These are phyloP conservation scores for Ceratobasidium sp. DNA, from an alignment of 1,284 basidiomycete species.

Conservation along the genomic window DNA sequence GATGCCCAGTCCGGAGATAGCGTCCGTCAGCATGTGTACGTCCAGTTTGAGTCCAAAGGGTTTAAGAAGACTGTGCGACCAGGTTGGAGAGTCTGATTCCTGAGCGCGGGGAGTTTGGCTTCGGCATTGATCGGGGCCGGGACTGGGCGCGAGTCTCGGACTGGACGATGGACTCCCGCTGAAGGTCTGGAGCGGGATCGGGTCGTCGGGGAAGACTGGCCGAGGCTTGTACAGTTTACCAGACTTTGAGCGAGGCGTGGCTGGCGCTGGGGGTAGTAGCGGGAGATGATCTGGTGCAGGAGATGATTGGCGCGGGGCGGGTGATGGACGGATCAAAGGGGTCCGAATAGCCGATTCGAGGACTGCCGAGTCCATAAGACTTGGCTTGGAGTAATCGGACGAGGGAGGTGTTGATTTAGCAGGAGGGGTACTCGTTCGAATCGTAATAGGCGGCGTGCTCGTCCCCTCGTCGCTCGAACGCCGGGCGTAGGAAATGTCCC, in stretches of 20 bases:
- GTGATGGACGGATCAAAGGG: slow-evolving; percentile 21
- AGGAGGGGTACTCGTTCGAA: slow-evolving; percentile 19
- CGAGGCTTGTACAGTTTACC: slow-evolving; percentile 36
- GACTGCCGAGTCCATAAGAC: slow-evolving; percentile 15
- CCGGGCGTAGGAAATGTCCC: slow-evolving; percentile 30
- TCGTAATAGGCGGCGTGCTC: not conserved
- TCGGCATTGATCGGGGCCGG: slow-evolving; percentile 2
- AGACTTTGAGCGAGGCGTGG: slow-evolving; percentile 28
- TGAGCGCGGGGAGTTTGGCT: slow-evolving; percentile 24
- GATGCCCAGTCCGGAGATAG: slow-evolving; percentile 32
- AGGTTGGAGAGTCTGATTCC: slow-evolving; percentile 29
- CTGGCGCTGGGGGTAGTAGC: not conserved
- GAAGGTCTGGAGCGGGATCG: slow-evolving; percentile 42
- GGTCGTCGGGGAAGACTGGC: slow-evolving; percentile 26
- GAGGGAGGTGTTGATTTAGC: not conserved
- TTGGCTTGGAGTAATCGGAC: not conserved
- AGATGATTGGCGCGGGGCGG: not conserved
- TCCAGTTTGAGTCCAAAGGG: slow-evolving; percentile 34
- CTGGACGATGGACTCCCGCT: slow-evolving; percentile 8
- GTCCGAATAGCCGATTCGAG: slow-evolving; percentile 22
- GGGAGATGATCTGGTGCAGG: not conserved
- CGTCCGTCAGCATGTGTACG: slow-evolving; percentile 37
- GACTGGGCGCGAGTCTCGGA: slow-evolving; percentile 7
- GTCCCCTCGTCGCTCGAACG: slow-evolving; percentile 1
- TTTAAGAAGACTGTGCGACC: slow-evolving; percentile 36